Evolutionary conservation across 306 rosid species (phyloP), one percentile per base, ranked within the genome.

Genomic region (Acacia crassicarpa): DNA sequence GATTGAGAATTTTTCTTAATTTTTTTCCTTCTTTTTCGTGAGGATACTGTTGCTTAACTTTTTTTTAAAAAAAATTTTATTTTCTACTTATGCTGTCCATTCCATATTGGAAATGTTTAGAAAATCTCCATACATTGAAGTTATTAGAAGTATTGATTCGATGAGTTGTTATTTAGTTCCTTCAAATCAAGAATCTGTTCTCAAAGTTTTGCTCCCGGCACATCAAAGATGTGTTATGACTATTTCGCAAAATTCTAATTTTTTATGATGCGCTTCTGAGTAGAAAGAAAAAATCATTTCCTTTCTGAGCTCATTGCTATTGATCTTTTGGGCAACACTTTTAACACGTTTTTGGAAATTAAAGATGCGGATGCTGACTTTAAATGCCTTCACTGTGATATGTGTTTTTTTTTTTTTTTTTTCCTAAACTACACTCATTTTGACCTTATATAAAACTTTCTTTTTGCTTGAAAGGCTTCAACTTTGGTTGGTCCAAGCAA

Each of bases 401-500:
- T 63, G 49, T 45, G 19, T 40, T 40, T 51, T 75, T 79, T 51
- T 75, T 79, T 56, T 58, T 38, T n/a, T n/a, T n/a, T n/a, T n/a
- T n/a, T n/a, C n/a, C 62, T 56, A n/a, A 30, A 33, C 59, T 33
- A 63, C 59, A 72, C 73, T 46, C 63, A 77, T 77, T 59, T 56
- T 45, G 23, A 38, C 46, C 32, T 58, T 74, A 11, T 78, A 54
- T 43, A 74, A 25, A 73, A 66, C 38, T 38, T 76, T 20, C 33
- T 76, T 81, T 79, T 77, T 76, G 56, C 65, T 86, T 75, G 32
- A 75, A 41, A 20, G 80, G 78, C 51, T 86, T 69, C 77, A 58
- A 75, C 40, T 78, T 43, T 80, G 84, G 83, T 87, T 86, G 84
- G 80, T 85, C 53, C 66, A 67, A 72, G 80, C 81, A 84, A 35